phyloP scores from a whole-genome alignment of 2,329 filamentous ascomycete genomes.

The Alternaria arbusti region DNA sequence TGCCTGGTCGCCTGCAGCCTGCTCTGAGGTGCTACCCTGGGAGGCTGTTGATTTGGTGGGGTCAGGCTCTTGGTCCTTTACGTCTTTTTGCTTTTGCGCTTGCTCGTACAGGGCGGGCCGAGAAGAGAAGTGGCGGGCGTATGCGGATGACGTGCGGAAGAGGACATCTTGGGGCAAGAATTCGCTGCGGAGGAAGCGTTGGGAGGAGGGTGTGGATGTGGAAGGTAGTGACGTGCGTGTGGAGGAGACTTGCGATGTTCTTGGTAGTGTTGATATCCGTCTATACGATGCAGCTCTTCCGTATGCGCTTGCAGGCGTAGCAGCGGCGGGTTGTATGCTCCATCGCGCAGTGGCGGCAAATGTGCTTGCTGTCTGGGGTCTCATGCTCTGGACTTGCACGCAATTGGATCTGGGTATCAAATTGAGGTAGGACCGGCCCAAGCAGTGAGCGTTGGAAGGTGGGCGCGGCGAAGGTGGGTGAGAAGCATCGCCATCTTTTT shows the following conservation, averaged over 20 bases:
- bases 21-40: slow-evolving; percentile 38
- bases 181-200: slow-evolving; percentile 51
- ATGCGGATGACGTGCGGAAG: slow-evolving; percentile 51
- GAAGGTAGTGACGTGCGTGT: slow-evolving; percentile 27
- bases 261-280: slow-evolving; percentile 50
- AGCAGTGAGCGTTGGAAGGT: slow-evolving; percentile 7
- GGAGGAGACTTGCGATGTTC: slow-evolving; percentile 28
- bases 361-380: slow-evolving; percentile 49
- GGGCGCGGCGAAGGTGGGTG: slow-evolving; percentile 33
- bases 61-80: slow-evolving; percentile 44
- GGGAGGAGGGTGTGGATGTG: slow-evolving; percentile 18
- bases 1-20: slow-evolving; percentile 45
- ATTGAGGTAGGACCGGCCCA: slow-evolving; percentile 19
- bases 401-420: background rate
- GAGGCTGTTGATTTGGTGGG: slow-evolving; percentile 53
- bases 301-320: slow-evolving; percentile 48
- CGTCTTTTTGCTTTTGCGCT: slow-evolving; percentile 44
- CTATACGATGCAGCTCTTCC: slow-evolving; percentile 57
- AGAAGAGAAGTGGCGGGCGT: slow-evolving; percentile 54
- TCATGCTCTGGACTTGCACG: slow-evolving; percentile 50
- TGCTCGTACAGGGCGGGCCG: slow-evolving; percentile 42
- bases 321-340: slow-evolving; percentile 46
- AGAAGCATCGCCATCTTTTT: slow-evolving; percentile 33
- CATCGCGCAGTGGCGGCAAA: slow-evolving; percentile 51
- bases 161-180: slow-evolving; percentile 50